Evolutionary conservation across 805 yeast genomes (phyloP), one percentile per base, ranked within the genome.

Genomic region (Zygoascus tannicola): DNA sequence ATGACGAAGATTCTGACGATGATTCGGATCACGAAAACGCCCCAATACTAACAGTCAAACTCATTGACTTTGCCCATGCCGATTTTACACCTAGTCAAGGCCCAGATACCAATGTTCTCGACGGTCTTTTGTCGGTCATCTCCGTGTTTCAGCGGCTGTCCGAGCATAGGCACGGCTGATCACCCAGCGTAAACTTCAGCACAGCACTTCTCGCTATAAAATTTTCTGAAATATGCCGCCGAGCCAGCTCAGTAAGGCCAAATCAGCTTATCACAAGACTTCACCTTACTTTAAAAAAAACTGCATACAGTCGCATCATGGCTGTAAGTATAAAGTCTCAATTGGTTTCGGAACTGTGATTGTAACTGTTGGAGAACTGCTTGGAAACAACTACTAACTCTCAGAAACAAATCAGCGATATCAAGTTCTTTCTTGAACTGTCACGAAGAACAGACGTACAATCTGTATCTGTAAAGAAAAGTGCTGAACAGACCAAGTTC

Each of bases 391-490:
- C 30, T 26, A 7, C 30, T 26, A 26, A 26, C 18, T 3, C 28
- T 12, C 40, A 68, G 71, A 71, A 67, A 66, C 94, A 90, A 80
- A 83, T 92, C 69, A 85, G 85, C 67, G 96, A 88, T 73, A 87
- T 92, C 77, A 92, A 92, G 75, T 84, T 85, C 75, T 87, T 92
- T 76, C 85, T 92, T 71, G 95, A 85, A 76, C 80, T 87, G 71
- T 86, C 69, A 43, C 57, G 63, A 51, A 64, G 97, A 80, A 78
- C 87, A 65, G 97, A 88, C 80, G 86, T 92, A 68, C 78, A 78
- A 73, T 72, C 82, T 56, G 96, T 95, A 63, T 80, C 88, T 68
- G 84, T 92, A 78, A 92, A 92, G 82, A 80, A 81, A 75, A 86
- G 86, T 86, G 32, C 40, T 18, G 82, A 83, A 75, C 92, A 84